A percentile compares a stretch with the other conserved stretches of the same genome.
Evolutionary conservation across 768 basidiomycete species (phyloP).

Genomic region (Chalciporus piperatus): DNA sequence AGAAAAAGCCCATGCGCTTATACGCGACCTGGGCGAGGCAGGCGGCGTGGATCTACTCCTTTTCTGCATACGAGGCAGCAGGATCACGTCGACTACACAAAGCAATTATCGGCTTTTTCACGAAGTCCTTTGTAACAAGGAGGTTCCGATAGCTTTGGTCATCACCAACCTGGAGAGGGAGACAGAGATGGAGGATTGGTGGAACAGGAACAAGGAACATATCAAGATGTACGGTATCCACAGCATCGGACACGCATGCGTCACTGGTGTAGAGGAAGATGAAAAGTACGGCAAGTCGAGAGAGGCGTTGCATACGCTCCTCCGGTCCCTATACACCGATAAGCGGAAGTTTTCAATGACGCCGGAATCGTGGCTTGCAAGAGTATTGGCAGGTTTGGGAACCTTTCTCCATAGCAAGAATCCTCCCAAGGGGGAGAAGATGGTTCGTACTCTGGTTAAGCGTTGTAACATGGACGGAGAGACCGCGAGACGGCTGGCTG

Average conservation of each 20-base stretch:
- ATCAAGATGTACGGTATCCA: conserved; percentile 27
- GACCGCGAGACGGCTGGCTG: conserved; percentile 21
- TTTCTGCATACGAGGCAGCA: conserved; percentile 37
- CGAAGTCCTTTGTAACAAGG: conserved; percentile 36
- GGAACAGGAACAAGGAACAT: conserved; percentile 25
- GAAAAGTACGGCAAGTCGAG: conserved; percentile 36
- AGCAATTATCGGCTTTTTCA: conserved; percentile 41
- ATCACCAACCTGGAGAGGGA: conserved; percentile 41
- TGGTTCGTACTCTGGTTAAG: conserved; percentile 22
- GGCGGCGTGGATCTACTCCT: conserved; percentile 35
- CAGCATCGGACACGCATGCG: conserved; percentile 38
- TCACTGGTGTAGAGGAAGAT: conserved; percentile 36
- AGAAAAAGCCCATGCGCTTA: conserved; percentile 27
- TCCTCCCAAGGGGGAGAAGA: conserved; percentile 25
- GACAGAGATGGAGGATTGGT: conserved; percentile 35
- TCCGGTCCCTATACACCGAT: conserved; percentile 10
- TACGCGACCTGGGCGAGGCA: conserved; percentile 20
- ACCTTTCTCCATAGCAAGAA: conserved; percentile 18
- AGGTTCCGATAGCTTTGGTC: conserved; percentile 40
- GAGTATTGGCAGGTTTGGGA: conserved; percentile 20
- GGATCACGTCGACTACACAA: conserved; percentile 28
- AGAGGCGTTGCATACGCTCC: conserved; percentile 20
- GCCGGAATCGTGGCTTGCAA: conserved; percentile 25
- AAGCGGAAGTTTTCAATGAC: conserved; percentile 23
- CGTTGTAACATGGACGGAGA: conserved; percentile 30